Conservation (phyloP, 2,329 filamentous ascomycete species). For the Penicillium sp. region DNA sequence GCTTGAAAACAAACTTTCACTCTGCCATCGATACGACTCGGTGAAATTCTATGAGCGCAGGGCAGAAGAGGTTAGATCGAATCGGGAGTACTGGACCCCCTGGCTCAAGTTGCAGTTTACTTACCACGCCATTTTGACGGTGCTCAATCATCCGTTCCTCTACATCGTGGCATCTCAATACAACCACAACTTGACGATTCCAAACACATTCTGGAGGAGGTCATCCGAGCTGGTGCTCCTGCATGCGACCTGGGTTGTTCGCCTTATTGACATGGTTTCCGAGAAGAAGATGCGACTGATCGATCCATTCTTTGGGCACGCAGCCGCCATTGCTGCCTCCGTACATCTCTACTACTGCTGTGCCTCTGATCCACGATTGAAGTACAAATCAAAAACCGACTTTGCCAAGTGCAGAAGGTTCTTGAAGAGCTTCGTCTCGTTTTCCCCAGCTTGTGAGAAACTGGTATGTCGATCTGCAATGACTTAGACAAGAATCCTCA, state of each 20-base stretch:
- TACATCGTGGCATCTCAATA: constrained; percentile 57
- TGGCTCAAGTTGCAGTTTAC: constrained; percentile 59
- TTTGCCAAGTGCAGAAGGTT: constrained; percentile 56
- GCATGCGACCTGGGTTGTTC: constrained; percentile 57
- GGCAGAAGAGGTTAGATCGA: constrained; percentile 48
- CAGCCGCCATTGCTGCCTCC: constrained; percentile 55
- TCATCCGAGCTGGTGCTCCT: constrained; percentile 56
- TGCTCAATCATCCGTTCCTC: constrained; percentile 57
- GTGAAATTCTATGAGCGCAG: constrained; percentile 57
- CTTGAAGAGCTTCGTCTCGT: constrained; percentile 52
- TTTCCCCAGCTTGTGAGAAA: constrained; percentile 50
- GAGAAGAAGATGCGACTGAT: constrained; percentile 54
- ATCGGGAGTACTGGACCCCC: constrained; percentile 54
- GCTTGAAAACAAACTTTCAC: constrained; percentile 49
- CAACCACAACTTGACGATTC: constrained; percentile 55
- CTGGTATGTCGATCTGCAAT: constrained; percentile 41
- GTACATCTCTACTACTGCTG: constrained; percentile 59
- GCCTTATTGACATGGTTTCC: constrained; percentile 57
- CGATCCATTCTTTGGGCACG: constrained; percentile 57
- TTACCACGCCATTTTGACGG: constrained; percentile 55
- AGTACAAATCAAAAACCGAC: constrained; percentile 56
- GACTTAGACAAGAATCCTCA: not conserved
- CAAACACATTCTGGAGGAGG: constrained; percentile 57
- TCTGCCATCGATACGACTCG: constrained; percentile 56
- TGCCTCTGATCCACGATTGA: constrained; percentile 51